Base-by-base conservation (phyloP, 129 eudicot genomes). In the Ambrosia artemisiifolia region DNA sequence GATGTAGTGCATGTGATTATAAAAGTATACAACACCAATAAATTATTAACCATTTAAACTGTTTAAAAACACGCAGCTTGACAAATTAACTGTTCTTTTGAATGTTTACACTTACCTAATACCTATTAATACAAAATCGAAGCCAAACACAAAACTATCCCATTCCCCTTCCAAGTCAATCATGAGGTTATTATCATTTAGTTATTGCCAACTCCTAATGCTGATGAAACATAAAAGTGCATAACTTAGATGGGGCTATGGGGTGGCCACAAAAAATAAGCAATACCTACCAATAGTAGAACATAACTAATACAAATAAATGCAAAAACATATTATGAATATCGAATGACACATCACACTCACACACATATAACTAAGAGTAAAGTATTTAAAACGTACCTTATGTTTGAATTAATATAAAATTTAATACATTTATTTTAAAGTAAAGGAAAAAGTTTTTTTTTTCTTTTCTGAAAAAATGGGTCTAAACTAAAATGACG, bases 211-310 rank as follows among this genome's bases (percentile, higher is more conserved):
- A 54, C 61, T 54, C 33, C 14, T 20, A 33, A 54, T 54, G 2
- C 19, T 54, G 32, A 19, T 54, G 61, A 55, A 54, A 55, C 33
- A 19, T 54, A 54, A 54, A 54, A 54, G 61, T 7, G 34, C 33
- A 19, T 54, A 19, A 55, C 62, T 55, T 55, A 55, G 33, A 55
- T 55, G 62, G 62, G 62, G 62, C 62, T 55, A 55, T 16, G 19
- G 7, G n/a, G 2, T 40, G 44, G 44, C 44, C 44, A 40, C 44
- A 40, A 40, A 40, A 40, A 40, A 0, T 7, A 40, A 7, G 44
- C 44, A 40, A 40, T 40, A 40, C 44, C 44, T 40, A 40, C 44
- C 44, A 40, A 40, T 6, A 40, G 9, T 40, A 40, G 9, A 40
- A 40, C 44, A 40, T 40, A 40, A 40, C 9, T 3, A 40, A 40